Evolutionary conservation across 2,329 filamentous ascomycete genomes (phyloP).

Genomic region (Colletotrichum echinochloae): DNA sequence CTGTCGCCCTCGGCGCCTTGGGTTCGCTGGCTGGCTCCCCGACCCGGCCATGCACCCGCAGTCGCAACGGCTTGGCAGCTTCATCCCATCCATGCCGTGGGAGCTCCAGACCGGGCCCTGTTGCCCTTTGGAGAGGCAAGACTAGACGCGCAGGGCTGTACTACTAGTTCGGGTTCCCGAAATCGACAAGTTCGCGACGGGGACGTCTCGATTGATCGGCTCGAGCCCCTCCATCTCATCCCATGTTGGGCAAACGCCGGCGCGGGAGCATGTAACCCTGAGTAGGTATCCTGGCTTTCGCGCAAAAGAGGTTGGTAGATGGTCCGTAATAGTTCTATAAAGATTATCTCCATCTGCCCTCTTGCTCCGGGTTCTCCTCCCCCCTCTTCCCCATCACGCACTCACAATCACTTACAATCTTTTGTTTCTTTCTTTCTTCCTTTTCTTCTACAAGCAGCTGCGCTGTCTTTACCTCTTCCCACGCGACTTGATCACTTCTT

Average conservation of each 20-base stretch:
- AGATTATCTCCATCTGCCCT: constrained; percentile 36
- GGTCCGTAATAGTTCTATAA: constrained; percentile 35
- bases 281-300: background rate
- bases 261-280: background rate
- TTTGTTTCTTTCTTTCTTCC: constrained; percentile 14
- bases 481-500: constrained; percentile 40
- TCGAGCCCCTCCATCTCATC: constrained; percentile 27
- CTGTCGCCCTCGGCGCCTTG: constrained; percentile 16
- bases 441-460: constrained; percentile 38
- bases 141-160: background rate
- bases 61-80: constrained; percentile 40
- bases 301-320: constrained; percentile 13
- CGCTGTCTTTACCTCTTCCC: constrained; percentile 39
- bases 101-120: constrained; percentile 9
- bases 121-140: background rate
- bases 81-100: constrained; percentile 33
- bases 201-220: constrained; percentile 28
- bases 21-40: constrained; percentile 20
- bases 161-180: background rate
- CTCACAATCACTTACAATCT: constrained; percentile 37
- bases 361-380: constrained; percentile 3
- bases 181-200: constrained; percentile 3
- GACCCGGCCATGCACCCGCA: constrained; percentile 23
- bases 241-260: constrained; percentile 12
- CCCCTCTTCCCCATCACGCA: constrained; percentile 31